Base-by-base conservation (phyloP, 1,284 basidiomycete genomes). In the Laetiporus sulphureus region DNA sequence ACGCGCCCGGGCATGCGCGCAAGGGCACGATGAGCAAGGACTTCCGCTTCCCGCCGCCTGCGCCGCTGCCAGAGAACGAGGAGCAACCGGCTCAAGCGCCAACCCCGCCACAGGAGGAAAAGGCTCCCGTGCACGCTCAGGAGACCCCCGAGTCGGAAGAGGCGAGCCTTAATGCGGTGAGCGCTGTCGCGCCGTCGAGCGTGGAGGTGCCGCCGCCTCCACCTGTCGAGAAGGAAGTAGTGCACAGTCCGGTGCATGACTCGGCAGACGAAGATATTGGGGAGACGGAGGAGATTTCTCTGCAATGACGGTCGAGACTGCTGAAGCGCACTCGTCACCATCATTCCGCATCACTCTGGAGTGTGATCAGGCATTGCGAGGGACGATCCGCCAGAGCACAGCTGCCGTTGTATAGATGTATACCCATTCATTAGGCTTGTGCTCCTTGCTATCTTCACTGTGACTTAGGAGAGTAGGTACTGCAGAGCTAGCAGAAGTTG, bases 121-220 rank as follows among this genome's bases (percentile, higher is more conserved):
- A 33, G n/a, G 29, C 48, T 20, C 41, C 47, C 19, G 47, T 47
- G 3, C 50, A 56, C 6, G 48, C 54, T 7, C 55, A 56, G 0
- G 37, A 52, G 19, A 49, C 53, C 13, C 18, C 50, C 13, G 37
- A 44, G 16, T 4, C 35, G 23, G 48, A 48, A 24, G 62, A 59
- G 11, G 55, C 53, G 4, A 55, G 60, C 32, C 55, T 67, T 21
- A 51, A 56, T 1, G 44, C 53, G 0, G 56, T 62, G 3, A 58
- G 55, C 16, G 60, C 75, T 2, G 66, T 79, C 16, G 69, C 73
- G n/a, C 76, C 78, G 4, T 71, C 75, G 18, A 78, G 66, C 40
- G 79, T 84, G 16, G 84, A 88, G 55, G 79, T 87, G 7, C 83
- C 82, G 3, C 78, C 84, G 0, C 85, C 83, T 1, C 83, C 84